A percentile compares a stretch with the other conserved stretches of the same genome.
These are phyloP conservation scores for Dactylonectria macrodidyma DNA, from an alignment of 2,329 filamentous ascomycete species.

Conservation along the genomic window DNA sequence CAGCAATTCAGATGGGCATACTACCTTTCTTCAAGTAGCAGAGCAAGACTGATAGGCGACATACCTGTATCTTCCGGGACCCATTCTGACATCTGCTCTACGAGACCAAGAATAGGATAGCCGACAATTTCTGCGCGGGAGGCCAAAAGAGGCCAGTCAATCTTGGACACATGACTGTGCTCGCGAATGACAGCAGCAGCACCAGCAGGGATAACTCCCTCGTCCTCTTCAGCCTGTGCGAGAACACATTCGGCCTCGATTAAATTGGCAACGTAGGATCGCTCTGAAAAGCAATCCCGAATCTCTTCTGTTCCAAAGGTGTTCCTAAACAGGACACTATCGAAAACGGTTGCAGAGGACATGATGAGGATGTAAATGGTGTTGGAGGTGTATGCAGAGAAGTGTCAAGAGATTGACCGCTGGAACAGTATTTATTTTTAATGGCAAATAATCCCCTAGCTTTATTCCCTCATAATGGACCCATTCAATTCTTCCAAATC, in stretches of 20 bases:
- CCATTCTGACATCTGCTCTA: conserved; percentile 57
- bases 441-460: background rate
- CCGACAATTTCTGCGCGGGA: conserved; percentile 65
- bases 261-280: conserved; percentile 63
- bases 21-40: no score
- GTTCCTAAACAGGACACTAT: conserved; percentile 66
- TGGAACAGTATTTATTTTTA: conserved; percentile 23
- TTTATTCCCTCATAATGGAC: background rate
- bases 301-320: conserved; percentile 69
- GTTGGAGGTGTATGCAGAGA: background rate
- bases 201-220: conserved; percentile 61
- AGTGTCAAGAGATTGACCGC: background rate
- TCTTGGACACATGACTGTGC: conserved; percentile 45
- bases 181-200: conserved; percentile 56
- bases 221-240: conserved; percentile 64
- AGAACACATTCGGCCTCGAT: conserved; percentile 67
- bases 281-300: conserved; percentile 65
- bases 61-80: conserved; percentile 31
- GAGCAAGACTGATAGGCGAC: background rate
- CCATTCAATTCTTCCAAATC: background rate
- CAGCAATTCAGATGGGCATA: no score
- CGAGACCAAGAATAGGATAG: conserved; percentile 67
- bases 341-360: conserved; percentile 51
- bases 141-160: conserved; percentile 55
- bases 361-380: conserved; percentile 11